phyloP scores from a whole-genome alignment of 768 basidiomycete species.

The Hygrocybe punicea region DNA sequence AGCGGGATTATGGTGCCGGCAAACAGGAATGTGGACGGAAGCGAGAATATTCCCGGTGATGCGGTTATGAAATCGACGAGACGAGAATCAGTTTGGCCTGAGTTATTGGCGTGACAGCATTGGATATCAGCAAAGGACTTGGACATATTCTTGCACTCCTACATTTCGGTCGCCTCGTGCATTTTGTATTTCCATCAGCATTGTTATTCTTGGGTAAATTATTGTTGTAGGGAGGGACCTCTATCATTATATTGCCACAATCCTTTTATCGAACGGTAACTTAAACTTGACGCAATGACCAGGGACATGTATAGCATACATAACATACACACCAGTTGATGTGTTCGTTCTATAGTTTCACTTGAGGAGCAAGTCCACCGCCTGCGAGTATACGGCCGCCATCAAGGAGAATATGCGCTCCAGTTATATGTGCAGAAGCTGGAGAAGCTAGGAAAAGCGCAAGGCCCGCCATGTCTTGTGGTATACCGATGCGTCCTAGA shows the following conservation, averaged over 20 bases:
- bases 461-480: conserved; percentile 70
- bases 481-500: conserved; percentile 60
- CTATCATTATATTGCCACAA: too few species aligned
- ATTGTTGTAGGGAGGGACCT: too few species aligned
- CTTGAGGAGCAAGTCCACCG: conserved; percentile 26
- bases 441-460: conserved; percentile 67
- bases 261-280: too few species aligned
- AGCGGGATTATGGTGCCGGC: conserved; percentile 6
- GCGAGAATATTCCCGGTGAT: conserved; percentile 16
- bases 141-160: neutral
- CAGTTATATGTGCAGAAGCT: conserved; percentile 72
- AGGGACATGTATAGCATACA: too few species aligned
- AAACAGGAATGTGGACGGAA: conserved; percentile 13
- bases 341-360: conserved; percentile 38
- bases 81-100: neutral
- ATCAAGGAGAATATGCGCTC: conserved; percentile 67
- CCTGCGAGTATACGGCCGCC: conserved; percentile 50
- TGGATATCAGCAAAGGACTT: neutral
- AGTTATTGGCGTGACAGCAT: neutral
- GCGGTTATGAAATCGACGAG: neutral
- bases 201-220: too few species aligned
- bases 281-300: too few species aligned
- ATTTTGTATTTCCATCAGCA: neutral
- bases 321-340: too few species aligned
- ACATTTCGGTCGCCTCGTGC: neutral